phyloP scores from a whole-genome alignment of 2,329 filamentous ascomycete species.

The Venturia effusa region DNA sequence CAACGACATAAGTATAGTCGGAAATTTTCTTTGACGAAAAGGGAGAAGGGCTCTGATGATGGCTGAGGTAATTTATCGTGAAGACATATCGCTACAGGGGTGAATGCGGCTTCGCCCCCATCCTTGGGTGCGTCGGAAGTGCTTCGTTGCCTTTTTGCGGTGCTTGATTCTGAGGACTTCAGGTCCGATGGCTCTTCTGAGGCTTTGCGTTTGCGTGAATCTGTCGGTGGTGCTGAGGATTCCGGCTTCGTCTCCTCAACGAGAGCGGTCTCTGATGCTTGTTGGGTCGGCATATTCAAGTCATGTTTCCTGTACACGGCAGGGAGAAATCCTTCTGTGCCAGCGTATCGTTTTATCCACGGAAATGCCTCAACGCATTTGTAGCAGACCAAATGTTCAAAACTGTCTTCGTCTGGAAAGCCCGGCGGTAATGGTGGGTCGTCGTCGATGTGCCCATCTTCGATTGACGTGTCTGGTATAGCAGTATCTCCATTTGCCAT shows the following conservation, averaged over 20 bases:
- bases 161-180: conserved; percentile 10
- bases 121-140: conserved; percentile 15
- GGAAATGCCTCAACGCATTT: conserved; percentile 81
- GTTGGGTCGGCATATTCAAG: background rate
- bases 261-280: background rate
- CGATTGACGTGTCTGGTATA: conserved; percentile 34
- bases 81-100: conserved; percentile 41
- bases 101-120: conserved; percentile 25
- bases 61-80: conserved; percentile 45
- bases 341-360: conserved; percentile 86
- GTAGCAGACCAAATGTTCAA: conserved; percentile 86
- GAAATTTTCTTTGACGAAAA: conserved; percentile 75
- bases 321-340: conserved; percentile 65
- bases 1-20: conserved; percentile 77
- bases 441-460: conserved; percentile 34
- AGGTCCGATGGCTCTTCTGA: conserved; percentile 12
- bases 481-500: conserved; percentile 14
- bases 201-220: conserved; percentile 36
- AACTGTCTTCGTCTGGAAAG: conserved; percentile 81
- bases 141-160: conserved; percentile 11
- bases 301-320: conserved; percentile 38
- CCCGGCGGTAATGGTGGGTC: conserved; percentile 64
- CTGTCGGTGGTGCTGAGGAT: conserved; percentile 18
- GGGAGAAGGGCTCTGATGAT: conserved; percentile 54
- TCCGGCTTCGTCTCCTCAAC: conserved; percentile 19